Evolutionary conservation across 495 filamentous ascomycete species (phyloP), one percentile per base, ranked within the genome.

Genomic region (Aspergillus homomorphus): DNA sequence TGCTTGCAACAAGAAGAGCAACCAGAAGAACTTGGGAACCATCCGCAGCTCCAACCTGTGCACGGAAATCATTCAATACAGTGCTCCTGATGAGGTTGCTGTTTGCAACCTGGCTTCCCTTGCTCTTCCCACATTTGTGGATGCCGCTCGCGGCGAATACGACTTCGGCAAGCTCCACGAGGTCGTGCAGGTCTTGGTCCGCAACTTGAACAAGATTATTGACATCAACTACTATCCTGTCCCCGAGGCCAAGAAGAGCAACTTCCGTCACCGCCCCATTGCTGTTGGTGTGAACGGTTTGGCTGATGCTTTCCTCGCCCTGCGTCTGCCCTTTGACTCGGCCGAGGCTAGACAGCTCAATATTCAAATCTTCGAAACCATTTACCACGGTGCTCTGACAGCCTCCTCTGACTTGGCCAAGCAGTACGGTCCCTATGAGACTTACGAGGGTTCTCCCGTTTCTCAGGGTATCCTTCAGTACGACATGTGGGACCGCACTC

Each of bases 301-400:
- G 63, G 94, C 94, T n/a, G 94, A 98, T 82, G 90, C 90, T 50
- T 98, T 98, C 87, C 84, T 98, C 60, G 93, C 95, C 54, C 87
- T 98, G 56, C 94, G 95, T 67, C 80, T 96, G 78, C 94, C 94
- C 9, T 98, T 98, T 71, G 94, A 98, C 69, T 98, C 95, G 0
- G 83, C 89, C 18, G 90, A 96, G 77, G 94, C 94, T 45, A 87
- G 87, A 62, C 83, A 93, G 67, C 83, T 98, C 66, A 98, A 98
- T 82, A 93, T 88, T 66, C 91, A 98, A 74, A 97, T 98, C 71
- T 98, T 98, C 67, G 94, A 98, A 84, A 98, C 94, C 43, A 97
- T 98, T 77, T 98, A 98, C 78, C 94, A 98, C 72, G 94, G 86
- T 70, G 91, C 91, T 57, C 78, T 98, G 56, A 96, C 91, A 43